phyloP scores from a whole-genome alignment of 257 asterid species.

The Solanum pinnatisectum region DNA sequence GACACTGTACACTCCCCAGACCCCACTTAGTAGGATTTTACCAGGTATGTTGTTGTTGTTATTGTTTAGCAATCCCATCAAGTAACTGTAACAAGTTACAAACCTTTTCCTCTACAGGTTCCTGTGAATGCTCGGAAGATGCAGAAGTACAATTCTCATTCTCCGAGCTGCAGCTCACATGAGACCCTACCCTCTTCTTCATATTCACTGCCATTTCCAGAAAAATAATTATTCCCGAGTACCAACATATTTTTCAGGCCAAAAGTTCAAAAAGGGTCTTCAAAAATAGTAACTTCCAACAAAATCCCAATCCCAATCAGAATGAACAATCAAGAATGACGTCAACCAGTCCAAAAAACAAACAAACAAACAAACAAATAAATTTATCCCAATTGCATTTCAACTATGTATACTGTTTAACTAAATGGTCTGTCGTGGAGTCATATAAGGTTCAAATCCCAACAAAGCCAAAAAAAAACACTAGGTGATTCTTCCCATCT shows the following conservation, averaged over 20 bases:
- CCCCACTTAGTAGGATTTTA: not conserved
- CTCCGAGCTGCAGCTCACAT: conserved; percentile 44
- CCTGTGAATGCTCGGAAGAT: conserved; percentile 26
- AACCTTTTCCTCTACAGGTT: conserved; percentile 38
- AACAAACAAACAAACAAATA: not conserved
- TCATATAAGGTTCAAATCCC: not conserved
- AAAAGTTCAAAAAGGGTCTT: not conserved
- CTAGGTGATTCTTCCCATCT: not conserved
- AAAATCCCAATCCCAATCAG: not conserved
- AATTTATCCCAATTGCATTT: not conserved
- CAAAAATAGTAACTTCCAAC: not conserved
- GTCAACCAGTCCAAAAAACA: not conserved
- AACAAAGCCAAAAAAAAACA: not conserved
- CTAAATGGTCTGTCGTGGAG: not conserved
- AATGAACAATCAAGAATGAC: not conserved
- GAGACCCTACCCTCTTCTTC: conserved; percentile 21
- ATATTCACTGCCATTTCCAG: conserved; percentile 23
- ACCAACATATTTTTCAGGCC: not conserved
- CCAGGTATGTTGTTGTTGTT: not conserved
- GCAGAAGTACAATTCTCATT: conserved; percentile 29
- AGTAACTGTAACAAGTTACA: not conserved
- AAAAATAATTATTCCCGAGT: not conserved
- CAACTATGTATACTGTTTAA: not conserved
- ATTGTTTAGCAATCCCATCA: not conserved
- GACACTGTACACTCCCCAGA: not conserved